phyloP scores from a whole-genome alignment of 139 green algal genomes.

The Desmodesmus armatus region DNA sequence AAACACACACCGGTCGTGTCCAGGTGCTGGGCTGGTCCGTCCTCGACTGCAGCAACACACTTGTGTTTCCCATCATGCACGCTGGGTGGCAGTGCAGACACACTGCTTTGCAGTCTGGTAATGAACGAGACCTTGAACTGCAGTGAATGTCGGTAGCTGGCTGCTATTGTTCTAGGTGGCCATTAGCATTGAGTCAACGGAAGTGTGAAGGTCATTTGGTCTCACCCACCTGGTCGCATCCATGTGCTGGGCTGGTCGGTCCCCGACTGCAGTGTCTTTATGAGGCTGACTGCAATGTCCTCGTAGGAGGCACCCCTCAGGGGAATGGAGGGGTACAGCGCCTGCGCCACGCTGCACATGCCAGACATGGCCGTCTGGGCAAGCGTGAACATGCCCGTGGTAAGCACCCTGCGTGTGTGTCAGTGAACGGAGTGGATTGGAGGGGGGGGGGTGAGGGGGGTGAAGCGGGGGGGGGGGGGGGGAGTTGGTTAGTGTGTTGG shows the following conservation, averaged over 20 bases:
- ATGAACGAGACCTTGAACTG: no score
- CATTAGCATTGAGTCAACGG: no score
- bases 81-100: no score
- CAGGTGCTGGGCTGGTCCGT: constrained; percentile 7
- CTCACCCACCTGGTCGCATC: constrained; percentile 17
- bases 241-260: constrained; percentile 9
- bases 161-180: no score
- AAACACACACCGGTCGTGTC: constrained; percentile 17
- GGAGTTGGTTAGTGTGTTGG: no score
- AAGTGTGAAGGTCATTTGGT: no score
- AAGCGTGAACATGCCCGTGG: constrained; percentile 10
- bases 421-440: not conserved
- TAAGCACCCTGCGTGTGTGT: not conserved
- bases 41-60: not conserved
- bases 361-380: constrained; percentile 13
- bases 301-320: constrained; percentile 25
- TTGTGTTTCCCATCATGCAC: no score
- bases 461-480: not conserved
- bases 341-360: constrained; percentile 5
- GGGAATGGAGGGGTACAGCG: constrained; percentile 12
- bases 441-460: not conserved
- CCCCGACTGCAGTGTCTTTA: not conserved
- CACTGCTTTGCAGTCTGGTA: no score
- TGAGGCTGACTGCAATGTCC: constrained; percentile 24
- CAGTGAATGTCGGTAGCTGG: no score